These are phyloP conservation scores for Paecilomyces dactylethromorphus DNA, from an alignment of 2,329 filamentous ascomycete species.

Conservation along the genomic window DNA sequence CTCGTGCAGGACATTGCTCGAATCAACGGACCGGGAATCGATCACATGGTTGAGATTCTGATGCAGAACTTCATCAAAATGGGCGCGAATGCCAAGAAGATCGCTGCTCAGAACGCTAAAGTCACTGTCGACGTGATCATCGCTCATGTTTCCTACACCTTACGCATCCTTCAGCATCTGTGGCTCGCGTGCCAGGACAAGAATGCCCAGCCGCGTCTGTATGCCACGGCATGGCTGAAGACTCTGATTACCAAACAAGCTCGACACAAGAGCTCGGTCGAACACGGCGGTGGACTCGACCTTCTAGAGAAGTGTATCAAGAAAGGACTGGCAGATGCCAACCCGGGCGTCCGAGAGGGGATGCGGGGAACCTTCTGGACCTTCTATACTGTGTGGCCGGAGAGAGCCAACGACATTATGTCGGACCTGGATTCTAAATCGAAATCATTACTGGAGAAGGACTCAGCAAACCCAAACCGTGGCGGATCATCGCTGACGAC, in stretches of 20 bases:
- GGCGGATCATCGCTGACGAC: slow-evolving; percentile 9
- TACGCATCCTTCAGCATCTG: slow-evolving; percentile 78
- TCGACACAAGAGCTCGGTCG: slow-evolving; percentile 70
- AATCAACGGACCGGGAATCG: slow-evolving; percentile 69
- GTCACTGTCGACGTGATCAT: slow-evolving; percentile 74
- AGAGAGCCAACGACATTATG: slow-evolving; percentile 71
- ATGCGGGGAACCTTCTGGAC: slow-evolving; percentile 83
- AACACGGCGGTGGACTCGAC: slow-evolving; percentile 78
- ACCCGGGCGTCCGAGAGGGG: slow-evolving; percentile 80
- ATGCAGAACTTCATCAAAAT: slow-evolving; percentile 87
- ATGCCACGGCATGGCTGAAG: slow-evolving; percentile 74
- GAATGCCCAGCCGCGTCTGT: slow-evolving; percentile 79
- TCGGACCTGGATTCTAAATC: slow-evolving; percentile 69
- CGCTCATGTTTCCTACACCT: slow-evolving; percentile 69
- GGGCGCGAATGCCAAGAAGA: slow-evolving; percentile 85
- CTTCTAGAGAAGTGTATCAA: slow-evolving; percentile 81
- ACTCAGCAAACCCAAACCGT: slow-evolving; percentile 62
- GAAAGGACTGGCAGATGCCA: slow-evolving; percentile 81
- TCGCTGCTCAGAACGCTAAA: slow-evolving; percentile 78
- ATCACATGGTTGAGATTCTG: slow-evolving; percentile 82
- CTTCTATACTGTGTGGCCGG: slow-evolving; percentile 71
- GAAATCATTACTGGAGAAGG: slow-evolving; percentile 72
- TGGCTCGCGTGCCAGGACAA: slow-evolving; percentile 82
- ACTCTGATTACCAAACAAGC: slow-evolving; percentile 72
- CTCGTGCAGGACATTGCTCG: slow-evolving; percentile 79